These are phyloP conservation scores for Prunus mongolica DNA, from an alignment of 306 rosid genomes.

Conservation along the genomic window DNA sequence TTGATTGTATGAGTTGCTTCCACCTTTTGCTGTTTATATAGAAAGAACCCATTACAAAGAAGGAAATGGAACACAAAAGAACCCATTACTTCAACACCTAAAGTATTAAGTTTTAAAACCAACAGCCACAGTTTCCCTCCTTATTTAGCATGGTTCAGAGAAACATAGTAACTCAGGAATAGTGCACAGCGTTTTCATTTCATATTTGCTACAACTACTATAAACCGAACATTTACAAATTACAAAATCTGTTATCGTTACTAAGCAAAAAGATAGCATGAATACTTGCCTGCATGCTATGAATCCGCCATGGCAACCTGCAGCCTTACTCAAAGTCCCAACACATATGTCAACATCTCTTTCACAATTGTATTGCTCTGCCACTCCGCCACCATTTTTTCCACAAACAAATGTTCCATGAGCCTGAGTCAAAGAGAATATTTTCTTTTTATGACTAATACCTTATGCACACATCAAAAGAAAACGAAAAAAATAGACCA, in stretches of 20 bases:
- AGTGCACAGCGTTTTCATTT: neutral
- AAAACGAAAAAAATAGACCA: neutral
- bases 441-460: conserved; percentile 2
- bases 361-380: conserved; percentile 83
- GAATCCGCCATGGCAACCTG: conserved; percentile 96
- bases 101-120: neutral
- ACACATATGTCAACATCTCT: conserved; percentile 78
- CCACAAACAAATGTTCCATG: conserved; percentile 96
- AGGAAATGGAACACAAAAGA: neutral
- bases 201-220: neutral
- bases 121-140: neutral
- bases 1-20: conserved; percentile 88
- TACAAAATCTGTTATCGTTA: neutral
- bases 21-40: conserved; percentile 64
- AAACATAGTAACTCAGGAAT: neutral
- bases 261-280: conserved; percentile 6
- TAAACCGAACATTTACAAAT: neutral
- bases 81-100: neutral
- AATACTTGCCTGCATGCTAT: conserved; percentile 85
- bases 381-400: conserved; percentile 90
- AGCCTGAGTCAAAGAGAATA: conserved; percentile 46
- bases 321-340: conserved; percentile 95
- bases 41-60: conserved; percentile 4
- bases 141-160: neutral
- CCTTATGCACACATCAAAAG: conserved; percentile 3